Percentiles rank a stretch among this genome's conserved stretches.
phyloP scores from a whole-genome alignment of 768 basidiomycete genomes.

The Auricularia sp. region DNA sequence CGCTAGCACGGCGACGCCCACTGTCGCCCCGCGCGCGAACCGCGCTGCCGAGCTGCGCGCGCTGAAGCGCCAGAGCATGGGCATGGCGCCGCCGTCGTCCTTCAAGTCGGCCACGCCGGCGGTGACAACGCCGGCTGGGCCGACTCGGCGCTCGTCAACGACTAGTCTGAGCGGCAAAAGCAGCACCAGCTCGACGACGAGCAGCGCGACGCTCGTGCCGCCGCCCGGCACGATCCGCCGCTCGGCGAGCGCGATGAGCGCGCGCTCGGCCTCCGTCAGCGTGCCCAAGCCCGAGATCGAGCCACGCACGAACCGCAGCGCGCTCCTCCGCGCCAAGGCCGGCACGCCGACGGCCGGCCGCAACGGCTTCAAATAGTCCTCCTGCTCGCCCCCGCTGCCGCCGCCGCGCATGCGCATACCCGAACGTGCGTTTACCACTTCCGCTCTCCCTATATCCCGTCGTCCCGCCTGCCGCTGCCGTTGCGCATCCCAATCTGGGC shows the following conservation, averaged over 20 bases:
- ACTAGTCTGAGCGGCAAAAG: conserved; percentile 15
- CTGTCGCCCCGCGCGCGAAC: conserved; percentile 64
- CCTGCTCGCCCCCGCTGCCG: neutral
- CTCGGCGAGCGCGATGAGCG: conserved; percentile 5
- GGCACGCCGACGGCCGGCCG: conserved; percentile 40
- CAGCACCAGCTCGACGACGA: conserved; percentile 11
- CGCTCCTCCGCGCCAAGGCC: conserved; percentile 45
- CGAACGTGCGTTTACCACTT: neutral
- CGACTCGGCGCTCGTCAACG: conserved; percentile 13
- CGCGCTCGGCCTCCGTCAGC: conserved; percentile 24
- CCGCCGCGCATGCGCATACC: neutral
- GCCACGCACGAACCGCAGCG: conserved; percentile 68
- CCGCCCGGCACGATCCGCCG: conserved; percentile 4
- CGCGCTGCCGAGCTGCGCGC: conserved; percentile 53
- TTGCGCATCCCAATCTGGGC: no score
- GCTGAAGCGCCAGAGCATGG: conserved; percentile 21
- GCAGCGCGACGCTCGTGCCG: conserved; percentile 8
- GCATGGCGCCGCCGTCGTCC: conserved; percentile 5
- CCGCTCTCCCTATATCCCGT: no score
- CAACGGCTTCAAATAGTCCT: neutral
- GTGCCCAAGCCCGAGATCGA: conserved; percentile 51
- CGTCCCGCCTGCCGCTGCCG: no score
- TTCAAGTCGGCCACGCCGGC: neutral
- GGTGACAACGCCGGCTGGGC: neutral
- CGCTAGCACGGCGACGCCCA: conserved; percentile 64